A percentile compares a stretch with the other conserved stretches of the same genome.
phyloP scores from a whole-genome alignment of 768 basidiomycete species.

The Amanita polypyramis region DNA sequence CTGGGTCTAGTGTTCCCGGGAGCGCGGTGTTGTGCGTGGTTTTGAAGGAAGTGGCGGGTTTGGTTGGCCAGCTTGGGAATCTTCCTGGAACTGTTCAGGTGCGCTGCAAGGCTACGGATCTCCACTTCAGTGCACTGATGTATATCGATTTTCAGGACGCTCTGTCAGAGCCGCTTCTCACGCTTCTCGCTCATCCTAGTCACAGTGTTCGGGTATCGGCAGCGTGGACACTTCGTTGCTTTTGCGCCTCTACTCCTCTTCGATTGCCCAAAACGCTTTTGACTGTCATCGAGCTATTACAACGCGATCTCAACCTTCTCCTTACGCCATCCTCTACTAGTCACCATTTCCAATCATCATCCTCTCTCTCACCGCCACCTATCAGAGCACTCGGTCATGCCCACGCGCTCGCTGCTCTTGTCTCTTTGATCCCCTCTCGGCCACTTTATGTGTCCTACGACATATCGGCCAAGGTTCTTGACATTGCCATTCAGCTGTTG shows the following conservation, averaged over 20 bases:
- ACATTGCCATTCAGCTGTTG: conserved; percentile 82
- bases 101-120: conserved; percentile 8
- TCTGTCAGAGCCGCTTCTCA: conserved; percentile 74
- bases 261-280: conserved; percentile 74
- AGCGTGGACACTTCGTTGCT: conserved; percentile 81
- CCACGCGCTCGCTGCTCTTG: conserved; percentile 80
- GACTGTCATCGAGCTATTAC: conserved; percentile 68
- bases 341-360: neutral
- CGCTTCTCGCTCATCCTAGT: conserved; percentile 78
- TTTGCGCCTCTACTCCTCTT: conserved; percentile 84
- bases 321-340: conserved; percentile 50
- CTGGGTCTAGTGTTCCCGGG: conserved; percentile 43
- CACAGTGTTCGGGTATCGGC: conserved; percentile 82
- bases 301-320: conserved; percentile 70
- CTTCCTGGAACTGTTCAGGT: conserved; percentile 85
- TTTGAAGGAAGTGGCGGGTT: conserved; percentile 73
- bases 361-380: neutral
- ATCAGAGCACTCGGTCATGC: conserved; percentile 74
- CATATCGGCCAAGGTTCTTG: conserved; percentile 80
- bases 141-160: conserved; percentile 46
- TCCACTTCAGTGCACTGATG: neutral
- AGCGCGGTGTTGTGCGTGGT: conserved; percentile 62
- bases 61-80: conserved; percentile 85
- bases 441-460: conserved; percentile 95
- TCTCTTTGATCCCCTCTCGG: conserved; percentile 76